Conservation (phyloP, 2,329 filamentous ascomycete species). For the Pseudogymnoascus verrucosus region DNA sequence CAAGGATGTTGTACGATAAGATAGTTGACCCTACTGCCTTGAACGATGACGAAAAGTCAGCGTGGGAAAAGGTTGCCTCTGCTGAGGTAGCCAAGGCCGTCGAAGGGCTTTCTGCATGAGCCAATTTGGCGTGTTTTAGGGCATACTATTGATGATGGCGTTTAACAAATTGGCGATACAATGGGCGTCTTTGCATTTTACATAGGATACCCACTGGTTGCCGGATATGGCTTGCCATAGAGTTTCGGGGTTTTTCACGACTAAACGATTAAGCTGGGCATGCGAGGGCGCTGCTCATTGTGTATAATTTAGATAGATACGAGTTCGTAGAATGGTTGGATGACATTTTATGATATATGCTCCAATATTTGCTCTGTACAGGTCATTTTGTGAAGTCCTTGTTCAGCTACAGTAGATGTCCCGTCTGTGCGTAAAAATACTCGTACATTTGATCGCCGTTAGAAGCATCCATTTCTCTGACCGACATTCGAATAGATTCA, state of each 20-base stretch:
- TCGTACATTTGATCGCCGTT: neutral
- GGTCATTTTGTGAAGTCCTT: neutral
- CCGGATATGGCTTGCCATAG: neutral
- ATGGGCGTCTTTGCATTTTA: slow-evolving; percentile 1
- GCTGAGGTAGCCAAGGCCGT: slow-evolving; percentile 74
- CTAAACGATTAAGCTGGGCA: neutral
- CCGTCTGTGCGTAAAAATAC: neutral
- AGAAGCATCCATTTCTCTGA: neutral
- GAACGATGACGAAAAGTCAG: slow-evolving; percentile 56
- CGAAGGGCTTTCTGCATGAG: slow-evolving; percentile 43
- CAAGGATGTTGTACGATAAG: slow-evolving; percentile 75
- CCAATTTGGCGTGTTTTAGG: slow-evolving; percentile 1
- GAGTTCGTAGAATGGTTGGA: slow-evolving; percentile 6
- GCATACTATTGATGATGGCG: slow-evolving; percentile 5
- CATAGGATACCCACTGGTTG: neutral
- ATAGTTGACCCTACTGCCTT: slow-evolving; percentile 37
- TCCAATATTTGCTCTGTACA: neutral
- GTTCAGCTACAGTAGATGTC: neutral
- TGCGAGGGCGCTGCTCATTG: neutral
- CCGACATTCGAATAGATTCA: neutral
- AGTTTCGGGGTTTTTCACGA: slow-evolving; percentile 1
- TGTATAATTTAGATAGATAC: slow-evolving; percentile 7
- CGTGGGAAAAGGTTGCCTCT: slow-evolving; percentile 68
- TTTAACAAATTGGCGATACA: slow-evolving; percentile 5
- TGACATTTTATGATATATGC: slow-evolving; percentile 1